phyloP scores from a whole-genome alignment of 1,139 yeast genomes.

The Protomyces lactucae-debilis region DNA sequence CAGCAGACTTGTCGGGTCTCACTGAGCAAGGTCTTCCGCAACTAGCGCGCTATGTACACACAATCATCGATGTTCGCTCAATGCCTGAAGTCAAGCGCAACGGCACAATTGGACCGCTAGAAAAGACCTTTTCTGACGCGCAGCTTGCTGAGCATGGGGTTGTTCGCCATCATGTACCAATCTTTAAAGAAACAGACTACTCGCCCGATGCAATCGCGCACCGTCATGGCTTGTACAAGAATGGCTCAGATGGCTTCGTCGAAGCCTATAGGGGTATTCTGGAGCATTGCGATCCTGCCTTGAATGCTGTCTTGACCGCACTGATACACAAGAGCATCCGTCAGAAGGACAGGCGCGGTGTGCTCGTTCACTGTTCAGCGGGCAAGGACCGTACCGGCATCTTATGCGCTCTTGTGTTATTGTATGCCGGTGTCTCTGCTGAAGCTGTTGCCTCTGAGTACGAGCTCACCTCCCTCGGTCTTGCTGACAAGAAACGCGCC shows the following conservation, averaged over 20 bases:
- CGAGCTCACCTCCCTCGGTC: slow-evolving; percentile 66
- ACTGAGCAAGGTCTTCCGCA: slow-evolving; percentile 48
- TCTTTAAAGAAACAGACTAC: slow-evolving; percentile 53
- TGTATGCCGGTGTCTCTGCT: slow-evolving; percentile 60
- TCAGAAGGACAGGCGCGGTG: not conserved
- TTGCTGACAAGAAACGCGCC: slow-evolving; percentile 35
- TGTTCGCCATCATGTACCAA: slow-evolving; percentile 56
- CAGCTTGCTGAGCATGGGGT: slow-evolving; percentile 33
- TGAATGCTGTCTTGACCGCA: not conserved
- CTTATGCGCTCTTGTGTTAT: slow-evolving; percentile 59
- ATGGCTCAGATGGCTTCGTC: slow-evolving; percentile 61
- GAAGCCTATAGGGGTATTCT: slow-evolving; percentile 47
- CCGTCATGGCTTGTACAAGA: slow-evolving; percentile 53
- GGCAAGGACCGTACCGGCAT: slow-evolving; percentile 87
- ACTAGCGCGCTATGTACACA: slow-evolving; percentile 46
- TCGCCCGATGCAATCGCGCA: slow-evolving; percentile 65
- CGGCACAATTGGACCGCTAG: slow-evolving; percentile 39
- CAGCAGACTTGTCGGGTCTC: slow-evolving; percentile 56
- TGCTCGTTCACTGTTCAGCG: slow-evolving; percentile 41
- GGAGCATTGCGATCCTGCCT: slow-evolving; percentile 5
- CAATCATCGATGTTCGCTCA: slow-evolving; percentile 55
- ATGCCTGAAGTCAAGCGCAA: slow-evolving; percentile 52
- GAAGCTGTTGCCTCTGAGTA: slow-evolving; percentile 66
- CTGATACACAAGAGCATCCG: not conserved
- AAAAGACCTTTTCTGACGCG: not conserved